Conservation (phyloP, 176 grass and related monocot genomes). For the Eremochloa ophiuroides region DNA sequence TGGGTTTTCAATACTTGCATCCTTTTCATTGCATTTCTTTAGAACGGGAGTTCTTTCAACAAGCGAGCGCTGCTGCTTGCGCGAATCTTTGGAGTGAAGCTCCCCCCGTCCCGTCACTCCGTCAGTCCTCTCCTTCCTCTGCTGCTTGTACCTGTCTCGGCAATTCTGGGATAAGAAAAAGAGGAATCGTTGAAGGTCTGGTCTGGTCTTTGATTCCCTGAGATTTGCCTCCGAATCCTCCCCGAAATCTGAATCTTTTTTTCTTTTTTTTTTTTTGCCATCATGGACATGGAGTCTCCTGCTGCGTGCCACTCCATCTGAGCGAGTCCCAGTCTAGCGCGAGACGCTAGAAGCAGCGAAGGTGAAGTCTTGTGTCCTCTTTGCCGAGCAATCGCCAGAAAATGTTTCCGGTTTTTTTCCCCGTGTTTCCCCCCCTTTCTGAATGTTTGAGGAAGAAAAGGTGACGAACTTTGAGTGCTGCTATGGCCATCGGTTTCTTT, state of each 20-base stretch:
- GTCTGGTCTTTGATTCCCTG: neutral
- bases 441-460: neutral
- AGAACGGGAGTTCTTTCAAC: neutral
- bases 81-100: constrained; percentile 29
- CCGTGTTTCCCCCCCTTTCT: neutral
- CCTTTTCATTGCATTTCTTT: constrained; percentile 33
- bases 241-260: constrained; percentile 15
- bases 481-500: neutral
- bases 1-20: constrained; percentile 25
- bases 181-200: constrained; percentile 24
- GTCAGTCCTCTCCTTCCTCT: neutral
- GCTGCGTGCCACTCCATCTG: neutral
- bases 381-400: neutral
- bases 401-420: neutral
- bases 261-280: neutral
- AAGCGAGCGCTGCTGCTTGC: neutral
- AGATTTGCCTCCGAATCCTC: constrained; percentile 36
- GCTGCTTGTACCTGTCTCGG: constrained; percentile 23
- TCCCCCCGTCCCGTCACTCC: constrained; percentile 10
- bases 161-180: neutral
- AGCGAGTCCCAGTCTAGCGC: neutral
- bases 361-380: neutral
- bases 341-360: constrained; percentile 5
- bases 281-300: constrained; percentile 2
- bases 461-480: constrained; percentile 21